Percentiles rank a stretch among this genome's conserved stretches.
Evolutionary conservation across 2,329 filamentous ascomycete genomes (phyloP).

Genomic region (Talaromyces sp.): DNA sequence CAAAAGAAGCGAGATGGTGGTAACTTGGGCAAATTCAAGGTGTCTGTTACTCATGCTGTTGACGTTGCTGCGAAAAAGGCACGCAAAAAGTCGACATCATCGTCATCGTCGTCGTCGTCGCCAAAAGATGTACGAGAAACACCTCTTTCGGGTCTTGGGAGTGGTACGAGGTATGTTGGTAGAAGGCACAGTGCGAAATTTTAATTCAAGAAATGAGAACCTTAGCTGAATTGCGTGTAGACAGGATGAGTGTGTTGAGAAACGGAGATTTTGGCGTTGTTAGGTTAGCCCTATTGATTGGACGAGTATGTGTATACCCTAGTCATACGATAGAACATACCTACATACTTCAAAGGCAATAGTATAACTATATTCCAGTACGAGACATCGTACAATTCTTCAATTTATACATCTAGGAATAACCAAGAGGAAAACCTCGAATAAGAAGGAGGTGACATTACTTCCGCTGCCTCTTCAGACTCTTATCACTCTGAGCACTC

Average conservation of each 20-base stretch:
- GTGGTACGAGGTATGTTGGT: neutral
- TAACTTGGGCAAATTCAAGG: neutral
- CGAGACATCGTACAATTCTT: neutral
- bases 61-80: neutral
- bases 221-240: neutral
- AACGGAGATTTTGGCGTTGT: neutral
- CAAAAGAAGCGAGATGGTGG: neutral
- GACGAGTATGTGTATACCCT: neutral
- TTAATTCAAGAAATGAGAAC: neutral
- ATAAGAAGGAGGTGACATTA: slow-evolving; percentile 14
- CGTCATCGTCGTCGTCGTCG: neutral
- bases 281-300: neutral
- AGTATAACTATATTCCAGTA: neutral
- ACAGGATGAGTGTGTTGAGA: neutral
- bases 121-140: neutral
- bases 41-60: neutral
- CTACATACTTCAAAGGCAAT: neutral
- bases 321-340: neutral
- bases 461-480: slow-evolving; percentile 47
- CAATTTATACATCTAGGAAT: neutral
- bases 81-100: neutral
- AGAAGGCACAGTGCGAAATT: slow-evolving; percentile 7
- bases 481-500: slow-evolving; percentile 62
- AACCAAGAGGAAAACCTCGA: neutral
- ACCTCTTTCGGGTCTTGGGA: neutral